phyloP scores from a whole-genome alignment of 2,329 filamentous ascomycete species.

The Fusarium algeriense region DNA sequence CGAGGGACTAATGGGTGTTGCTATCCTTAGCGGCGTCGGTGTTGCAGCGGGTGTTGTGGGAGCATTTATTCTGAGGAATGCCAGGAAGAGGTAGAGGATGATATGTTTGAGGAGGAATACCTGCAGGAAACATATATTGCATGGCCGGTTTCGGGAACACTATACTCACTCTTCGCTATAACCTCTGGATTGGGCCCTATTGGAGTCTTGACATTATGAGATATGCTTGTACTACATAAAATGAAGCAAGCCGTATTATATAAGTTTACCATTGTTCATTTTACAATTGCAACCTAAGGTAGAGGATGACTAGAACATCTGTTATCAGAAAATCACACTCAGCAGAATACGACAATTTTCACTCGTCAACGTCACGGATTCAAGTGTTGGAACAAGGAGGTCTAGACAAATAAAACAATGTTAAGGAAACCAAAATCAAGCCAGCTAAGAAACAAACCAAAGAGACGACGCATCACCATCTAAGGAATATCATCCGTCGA shows the following conservation, averaged over 20 bases:
- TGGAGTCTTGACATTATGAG: slow-evolving; percentile 37
- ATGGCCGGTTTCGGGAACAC: slow-evolving; percentile 30
- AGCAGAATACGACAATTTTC: not conserved
- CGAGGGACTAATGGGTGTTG: slow-evolving; percentile 93
- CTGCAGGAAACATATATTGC: slow-evolving; percentile 19
- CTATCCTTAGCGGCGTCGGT: slow-evolving; percentile 92
- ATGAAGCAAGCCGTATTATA: slow-evolving; percentile 36
- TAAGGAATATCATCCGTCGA: slow-evolving; percentile 49
- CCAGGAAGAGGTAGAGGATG: slow-evolving; percentile 65
- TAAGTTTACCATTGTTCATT: slow-evolving; percentile 17
- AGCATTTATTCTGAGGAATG: slow-evolving; percentile 84
- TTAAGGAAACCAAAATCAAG: slow-evolving; percentile 54
- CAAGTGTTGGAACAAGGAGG: not conserved
- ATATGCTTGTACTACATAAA: slow-evolving; percentile 45
- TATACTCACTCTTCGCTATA: slow-evolving; percentile 30
- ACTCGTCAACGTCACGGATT: not conserved
- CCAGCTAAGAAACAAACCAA: slow-evolving; percentile 54
- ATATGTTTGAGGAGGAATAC: not conserved
- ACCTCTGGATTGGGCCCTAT: slow-evolving; percentile 26
- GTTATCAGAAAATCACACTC: not conserved
- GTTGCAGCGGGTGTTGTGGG: slow-evolving; percentile 94
- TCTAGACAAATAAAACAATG: slow-evolving; percentile 46
- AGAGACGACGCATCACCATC: slow-evolving; percentile 51
- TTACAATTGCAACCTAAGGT: no score
- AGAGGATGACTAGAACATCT: no score